Percentiles rank a stretch among this genome's conserved stretches.
These are phyloP conservation scores for Cornus florida DNA, from an alignment of 148 eudicot species.

Conservation along the genomic window DNA sequence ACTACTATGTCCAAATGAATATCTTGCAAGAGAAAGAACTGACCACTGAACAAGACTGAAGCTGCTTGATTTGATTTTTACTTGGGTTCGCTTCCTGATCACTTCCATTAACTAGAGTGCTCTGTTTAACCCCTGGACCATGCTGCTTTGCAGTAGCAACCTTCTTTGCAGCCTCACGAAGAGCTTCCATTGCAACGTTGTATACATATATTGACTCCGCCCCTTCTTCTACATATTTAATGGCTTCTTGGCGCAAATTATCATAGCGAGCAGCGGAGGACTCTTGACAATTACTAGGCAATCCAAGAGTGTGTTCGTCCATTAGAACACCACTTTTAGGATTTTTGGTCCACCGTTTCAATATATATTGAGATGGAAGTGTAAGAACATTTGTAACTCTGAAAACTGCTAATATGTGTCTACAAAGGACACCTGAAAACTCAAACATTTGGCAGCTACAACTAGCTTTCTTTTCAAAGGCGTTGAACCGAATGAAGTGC, in stretches of 20 bases:
- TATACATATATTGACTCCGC: slow-evolving; percentile 10
- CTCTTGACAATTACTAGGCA: slow-evolving; percentile 21
- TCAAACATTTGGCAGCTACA: slow-evolving; percentile 51
- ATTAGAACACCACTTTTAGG: slow-evolving; percentile 26
- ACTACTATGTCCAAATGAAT: not conserved
- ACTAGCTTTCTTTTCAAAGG: slow-evolving; percentile 32
- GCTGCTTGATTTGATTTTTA: slow-evolving; percentile 5
- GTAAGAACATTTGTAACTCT: slow-evolving; percentile 38
- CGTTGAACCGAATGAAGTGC: slow-evolving; percentile 27
- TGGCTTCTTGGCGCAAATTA: slow-evolving; percentile 35
- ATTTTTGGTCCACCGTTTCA: slow-evolving; percentile 41
- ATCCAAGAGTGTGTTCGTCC: slow-evolving; percentile 2
- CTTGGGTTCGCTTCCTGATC: slow-evolving; percentile 14
- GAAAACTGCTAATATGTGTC: slow-evolving; percentile 46
- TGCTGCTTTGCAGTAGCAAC: slow-evolving; percentile 21
- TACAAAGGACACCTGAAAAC: slow-evolving; percentile 44
- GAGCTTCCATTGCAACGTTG: slow-evolving; percentile 25
- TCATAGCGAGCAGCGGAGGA: slow-evolving; percentile 25
- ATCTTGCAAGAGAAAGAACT: slow-evolving; percentile 9
- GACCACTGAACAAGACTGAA: slow-evolving; percentile 15
- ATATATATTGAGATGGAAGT: slow-evolving; percentile 41
- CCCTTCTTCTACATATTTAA: slow-evolving; percentile 29
- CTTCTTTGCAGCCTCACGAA: slow-evolving; percentile 17
- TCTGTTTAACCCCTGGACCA: slow-evolving; percentile 12
- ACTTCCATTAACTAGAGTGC: slow-evolving; percentile 20